Evolutionary conservation across 2,329 filamentous ascomycete genomes (phyloP), one percentile per base, ranked within the genome.

Genomic region (Knoxdaviesia proteae): DNA sequence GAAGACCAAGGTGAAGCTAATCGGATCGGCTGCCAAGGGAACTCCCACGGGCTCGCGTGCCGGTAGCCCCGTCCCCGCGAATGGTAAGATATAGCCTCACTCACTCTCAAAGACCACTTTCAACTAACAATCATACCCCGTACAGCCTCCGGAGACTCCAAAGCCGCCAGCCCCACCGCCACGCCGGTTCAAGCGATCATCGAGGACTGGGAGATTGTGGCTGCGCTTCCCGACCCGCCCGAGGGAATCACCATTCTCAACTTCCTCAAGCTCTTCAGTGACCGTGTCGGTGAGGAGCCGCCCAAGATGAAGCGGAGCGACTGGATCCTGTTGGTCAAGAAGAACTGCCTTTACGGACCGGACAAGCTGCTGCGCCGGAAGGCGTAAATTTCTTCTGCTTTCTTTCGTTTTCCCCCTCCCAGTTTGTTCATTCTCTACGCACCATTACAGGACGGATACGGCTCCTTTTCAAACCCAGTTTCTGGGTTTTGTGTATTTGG

Each of bases 41-140:
- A 73, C 73, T 5, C 74, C 75, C 5, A 61, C 61, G 6, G 72
- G 64, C 10, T 81, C 75, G 6, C 65, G 77, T 46, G 69, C 72
- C 42, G 68, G 68, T 32, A 82, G 77, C 52, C 78, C 74, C 51
- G 63, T 40, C 10, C 52, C 58, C 49, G 47, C 55, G 20, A 20
- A 20, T 47, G 56, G 63, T 63, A 57, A 56, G 58, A 52, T 20
- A 20, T 20, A 20, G 20, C 20, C 20, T 20, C 20, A 20, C 20
- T 20, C 20, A 20, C 20, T 3, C 20, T 11, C 11, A 2, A 9
- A 11, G 9, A 9, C 3, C 9, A 36, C 34, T 9, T 20, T 11
- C 6, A n/a, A 34, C 32, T 45, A 42, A 46, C 39, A 31, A n/a
- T 20, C 11, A n/a, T 6, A 37, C 38, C 46, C 40, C 41, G 32